Conservation (phyloP, 345 rosid genomes). For the Brassica carinata region DNA sequence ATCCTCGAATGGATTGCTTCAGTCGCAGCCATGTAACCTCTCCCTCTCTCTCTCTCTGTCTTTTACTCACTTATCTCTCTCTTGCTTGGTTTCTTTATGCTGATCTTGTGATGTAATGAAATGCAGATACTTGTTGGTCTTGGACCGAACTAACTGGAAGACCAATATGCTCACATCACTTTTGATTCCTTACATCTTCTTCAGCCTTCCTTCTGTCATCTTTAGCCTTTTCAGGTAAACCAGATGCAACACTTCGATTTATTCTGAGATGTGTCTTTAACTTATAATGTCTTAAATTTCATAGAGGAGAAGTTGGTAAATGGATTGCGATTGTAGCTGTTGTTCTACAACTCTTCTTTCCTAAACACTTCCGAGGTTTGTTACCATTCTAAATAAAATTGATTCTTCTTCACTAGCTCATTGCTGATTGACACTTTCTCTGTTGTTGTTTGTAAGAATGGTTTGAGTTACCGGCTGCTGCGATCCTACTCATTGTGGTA, state of each 20-base stretch:
- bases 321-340: slow-evolving; percentile 86
- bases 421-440: not conserved
- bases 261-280: not conserved
- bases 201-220: slow-evolving; percentile 39
- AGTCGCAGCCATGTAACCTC: slow-evolving; percentile 62
- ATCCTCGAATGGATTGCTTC: slow-evolving; percentile 84
- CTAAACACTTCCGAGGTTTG: slow-evolving; percentile 67
- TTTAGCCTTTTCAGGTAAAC: slow-evolving; percentile 72
- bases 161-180: slow-evolving; percentile 79
- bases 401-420: not conserved
- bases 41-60: slow-evolving; percentile 1
- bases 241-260: not conserved
- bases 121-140: slow-evolving; percentile 78
- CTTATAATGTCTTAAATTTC: not conserved
- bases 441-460: slow-evolving; percentile 51
- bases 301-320: slow-evolving; percentile 81
- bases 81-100: slow-evolving; percentile 1
- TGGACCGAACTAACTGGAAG: slow-evolving; percentile 93
- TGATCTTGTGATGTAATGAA: slow-evolving; percentile 17
- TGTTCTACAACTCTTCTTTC: slow-evolving; percentile 82
- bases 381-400: not conserved
- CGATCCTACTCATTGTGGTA: slow-evolving; percentile 68
- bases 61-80: not conserved
- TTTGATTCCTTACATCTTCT: slow-evolving; percentile 68
- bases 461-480: slow-evolving; percentile 73